A percentile compares a stretch with the other conserved stretches of the same genome.
Conservation (phyloP, 305 asterid species). For the Andrographis paniculata region DNA sequence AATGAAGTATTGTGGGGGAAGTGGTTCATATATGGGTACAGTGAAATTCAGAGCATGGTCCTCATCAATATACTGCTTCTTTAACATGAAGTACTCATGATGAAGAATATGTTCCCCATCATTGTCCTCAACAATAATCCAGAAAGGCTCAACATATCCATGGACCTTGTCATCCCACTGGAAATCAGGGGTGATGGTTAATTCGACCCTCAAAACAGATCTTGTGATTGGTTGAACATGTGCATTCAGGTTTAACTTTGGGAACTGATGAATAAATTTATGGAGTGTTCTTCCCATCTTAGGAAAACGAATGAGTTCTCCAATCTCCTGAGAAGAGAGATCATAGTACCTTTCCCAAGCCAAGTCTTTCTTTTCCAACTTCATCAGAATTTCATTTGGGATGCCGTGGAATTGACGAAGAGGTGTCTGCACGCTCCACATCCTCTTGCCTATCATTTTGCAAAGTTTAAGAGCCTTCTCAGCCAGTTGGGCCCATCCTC, state of each 20-base stretch:
- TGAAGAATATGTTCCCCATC: conserved; percentile 89
- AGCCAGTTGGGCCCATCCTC: conserved; percentile 89
- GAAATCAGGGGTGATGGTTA: conserved; percentile 83
- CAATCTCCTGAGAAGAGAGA: conserved; percentile 85
- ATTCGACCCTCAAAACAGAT: conserved; percentile 74
- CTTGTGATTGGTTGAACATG: conserved; percentile 94
- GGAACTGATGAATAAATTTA: conserved; percentile 84
- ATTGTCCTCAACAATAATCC: conserved; percentile 93
- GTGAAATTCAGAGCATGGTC: conserved; percentile 81
- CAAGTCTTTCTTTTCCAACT: conserved; percentile 84
- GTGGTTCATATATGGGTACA: conserved; percentile 80
- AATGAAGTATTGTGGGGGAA: conserved; percentile 90
- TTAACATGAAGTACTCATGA: conserved; percentile 82
- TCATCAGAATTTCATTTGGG: conserved; percentile 72
- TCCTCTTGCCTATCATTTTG: conserved; percentile 88
- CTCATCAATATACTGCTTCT: conserved; percentile 82
- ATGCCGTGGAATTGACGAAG: conserved; percentile 93
- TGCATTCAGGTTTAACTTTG: conserved; percentile 82
- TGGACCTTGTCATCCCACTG: conserved; percentile 97
- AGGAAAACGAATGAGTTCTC: conserved; percentile 70
- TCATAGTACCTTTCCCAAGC: conserved; percentile 95
- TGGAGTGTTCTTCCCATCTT: conserved; percentile 79
- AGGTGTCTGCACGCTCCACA: conserved; percentile 99
- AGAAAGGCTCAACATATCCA: conserved; percentile 95
- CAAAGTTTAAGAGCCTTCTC: conserved; percentile 88